Evolutionary conservation across 2,329 filamentous ascomycete species (phyloP), one percentile per base, ranked within the genome.

Genomic region (Boeremia lycopersici): DNA sequence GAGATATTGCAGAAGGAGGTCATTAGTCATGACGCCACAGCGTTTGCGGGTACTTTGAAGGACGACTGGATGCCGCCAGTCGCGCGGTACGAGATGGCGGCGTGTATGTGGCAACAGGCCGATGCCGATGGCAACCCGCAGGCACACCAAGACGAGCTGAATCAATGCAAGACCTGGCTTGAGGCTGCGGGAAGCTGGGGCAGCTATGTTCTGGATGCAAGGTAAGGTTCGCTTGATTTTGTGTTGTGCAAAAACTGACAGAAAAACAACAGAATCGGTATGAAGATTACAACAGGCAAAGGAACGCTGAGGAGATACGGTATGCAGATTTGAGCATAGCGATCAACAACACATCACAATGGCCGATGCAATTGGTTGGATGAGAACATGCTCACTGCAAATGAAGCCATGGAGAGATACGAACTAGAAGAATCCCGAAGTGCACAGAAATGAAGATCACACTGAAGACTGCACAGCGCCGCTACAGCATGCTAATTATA

Each of bases 51-150:
- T 2, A 65, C 78, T 0, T 79, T 83, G 2, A 86, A 82, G 53
- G 89, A 93, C 54, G 87, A 89, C 65, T 93, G 89, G 78, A 80
- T 86, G 9, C 79, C 84, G 6, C 90, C 93, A 0, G 85, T 87
- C 0, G 91, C 89, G 1, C 82, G 91, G 62, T 97, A 97, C 74
- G 95, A 99, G 76, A 85, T 95, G 79, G 92, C 87, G 0, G 91
- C 89, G 7, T 85, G 90, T 49, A 79, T 88, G 1, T 99, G 93
- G 93, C 81, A 84, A 53, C 89, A 93, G 66, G 56, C 75, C 58
- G 45, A 81, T 76, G 59, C 49, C 23, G 74, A 73, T 28, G 77
- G 74, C 1, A 62, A 57, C 23, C 71, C 69, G 23, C 65, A 72
- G 40, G 70, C 69, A 25, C 67, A 76, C 43, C 54, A 59, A 41